phyloP scores from a whole-genome alignment of 768 basidiomycete species.

The Cystofilobasidium macerans region DNA sequence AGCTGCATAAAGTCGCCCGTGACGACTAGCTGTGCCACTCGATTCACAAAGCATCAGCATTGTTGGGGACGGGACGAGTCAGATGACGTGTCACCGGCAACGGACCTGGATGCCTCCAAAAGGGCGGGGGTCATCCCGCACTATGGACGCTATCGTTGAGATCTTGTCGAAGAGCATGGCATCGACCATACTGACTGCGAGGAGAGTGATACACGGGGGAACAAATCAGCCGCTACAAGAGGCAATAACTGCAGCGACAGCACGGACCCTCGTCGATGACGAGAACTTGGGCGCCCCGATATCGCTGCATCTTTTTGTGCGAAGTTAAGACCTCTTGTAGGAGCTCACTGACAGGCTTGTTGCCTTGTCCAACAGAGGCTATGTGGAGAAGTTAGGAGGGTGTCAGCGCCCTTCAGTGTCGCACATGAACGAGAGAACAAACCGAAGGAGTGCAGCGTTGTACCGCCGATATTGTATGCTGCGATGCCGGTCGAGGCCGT shows the following conservation, averaged over 20 bases:
- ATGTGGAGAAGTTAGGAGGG: not conserved
- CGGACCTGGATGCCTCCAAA: slow-evolving; percentile 89
- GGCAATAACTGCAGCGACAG: not conserved
- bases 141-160: slow-evolving; percentile 51
- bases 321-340: slow-evolving; percentile 39
- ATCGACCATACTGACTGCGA: slow-evolving; percentile 90
- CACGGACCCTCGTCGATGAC: slow-evolving; percentile 74
- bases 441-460: slow-evolving; percentile 16
- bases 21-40: slow-evolving; percentile 55
- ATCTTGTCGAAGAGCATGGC: slow-evolving; percentile 76
- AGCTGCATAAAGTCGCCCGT: slow-evolving; percentile 83
- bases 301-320: slow-evolving; percentile 58
- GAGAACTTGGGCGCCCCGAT: slow-evolving; percentile 71
- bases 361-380: slow-evolving; percentile 16
- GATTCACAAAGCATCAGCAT: not conserved
- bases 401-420: not conserved
- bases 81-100: too few relatives aligned
- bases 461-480: slow-evolving; percentile 22
- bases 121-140: slow-evolving; percentile 55
- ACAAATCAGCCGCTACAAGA: not conserved
- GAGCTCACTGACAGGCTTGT: slow-evolving; percentile 5
- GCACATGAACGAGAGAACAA: not conserved
- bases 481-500: slow-evolving; percentile 26
- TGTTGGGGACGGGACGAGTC: not conserved
- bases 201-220: not conserved